Conservation (phyloP, 441 rosid species). For the Macaranga tanarius region DNA sequence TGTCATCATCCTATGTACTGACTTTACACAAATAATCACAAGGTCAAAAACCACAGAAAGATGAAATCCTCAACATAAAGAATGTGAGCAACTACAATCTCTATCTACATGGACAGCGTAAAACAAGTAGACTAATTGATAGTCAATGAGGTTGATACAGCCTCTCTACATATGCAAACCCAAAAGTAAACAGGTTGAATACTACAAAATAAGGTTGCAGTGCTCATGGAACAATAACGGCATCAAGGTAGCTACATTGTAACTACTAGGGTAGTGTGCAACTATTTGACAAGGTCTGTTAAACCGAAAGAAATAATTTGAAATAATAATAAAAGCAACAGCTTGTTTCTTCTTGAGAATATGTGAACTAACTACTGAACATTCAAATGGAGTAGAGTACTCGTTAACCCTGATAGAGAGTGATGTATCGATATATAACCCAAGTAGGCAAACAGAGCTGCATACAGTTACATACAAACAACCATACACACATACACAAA, state of each 20-base stretch:
- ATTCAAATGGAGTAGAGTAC: background rate
- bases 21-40: background rate
- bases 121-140: too few species aligned
- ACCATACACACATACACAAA: background rate
- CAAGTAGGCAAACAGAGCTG: background rate
- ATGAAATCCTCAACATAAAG: constrained; percentile 3
- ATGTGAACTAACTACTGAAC: background rate
- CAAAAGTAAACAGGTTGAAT: background rate
- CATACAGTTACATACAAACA: background rate
- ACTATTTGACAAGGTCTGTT: background rate
- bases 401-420: background rate
- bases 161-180: background rate
- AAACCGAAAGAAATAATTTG: background rate
- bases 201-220: background rate
- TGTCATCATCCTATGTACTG: too few species aligned
- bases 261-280: too few species aligned
- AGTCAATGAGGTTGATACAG: too few species aligned
- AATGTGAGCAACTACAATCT: constrained; percentile 1
- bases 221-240: background rate
- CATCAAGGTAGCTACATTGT: background rate
- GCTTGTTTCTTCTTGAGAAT: background rate
- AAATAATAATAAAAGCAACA: background rate
- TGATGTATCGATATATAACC: background rate
- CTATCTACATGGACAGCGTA: background rate
- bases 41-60: background rate